Evolutionary conservation across 2,329 filamentous ascomycete species (phyloP).

Genomic region (Capronia americana): DNA sequence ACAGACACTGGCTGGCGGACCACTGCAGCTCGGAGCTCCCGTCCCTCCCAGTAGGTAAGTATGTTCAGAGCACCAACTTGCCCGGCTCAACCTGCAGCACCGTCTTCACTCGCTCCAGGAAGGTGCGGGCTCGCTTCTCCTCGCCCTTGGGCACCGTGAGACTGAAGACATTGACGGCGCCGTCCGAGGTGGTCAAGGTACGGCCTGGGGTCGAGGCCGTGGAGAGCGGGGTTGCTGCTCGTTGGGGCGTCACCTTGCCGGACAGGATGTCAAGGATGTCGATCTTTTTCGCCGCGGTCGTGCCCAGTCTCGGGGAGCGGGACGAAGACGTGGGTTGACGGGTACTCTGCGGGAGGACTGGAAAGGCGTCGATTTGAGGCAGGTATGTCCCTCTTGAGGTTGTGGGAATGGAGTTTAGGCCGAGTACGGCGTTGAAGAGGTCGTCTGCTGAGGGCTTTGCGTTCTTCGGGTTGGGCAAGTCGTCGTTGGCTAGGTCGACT

Average conservation of each 20-base stretch:
- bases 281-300: conserved; percentile 53
- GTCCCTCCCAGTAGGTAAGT: background rate
- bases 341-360: conserved; percentile 42
- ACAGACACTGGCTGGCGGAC: background rate
- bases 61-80: conserved; percentile 65
- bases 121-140: conserved; percentile 78
- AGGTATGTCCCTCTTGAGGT: conserved; percentile 68
- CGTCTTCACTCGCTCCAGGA: conserved; percentile 84
- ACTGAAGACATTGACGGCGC: conserved; percentile 77
- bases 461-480: conserved; percentile 72
- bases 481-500: conserved; percentile 84
- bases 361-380: conserved; percentile 71
- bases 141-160: conserved; percentile 80
- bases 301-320: conserved; percentile 14
- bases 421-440: conserved; percentile 88
- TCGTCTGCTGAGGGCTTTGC: conserved; percentile 75
- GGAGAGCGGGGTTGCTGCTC: conserved; percentile 24
- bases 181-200: conserved; percentile 54
- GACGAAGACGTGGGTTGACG: conserved; percentile 24
- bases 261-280: conserved; percentile 87
- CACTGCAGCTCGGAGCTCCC: background rate
- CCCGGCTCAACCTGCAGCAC: conserved; percentile 82
- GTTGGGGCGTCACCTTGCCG: conserved; percentile 50
- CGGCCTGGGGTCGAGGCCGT: conserved; percentile 29
- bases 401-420: conserved; percentile 64